A percentile compares a stretch with the other conserved stretches of the same genome.
phyloP scores from a whole-genome alignment of 495 filamentous ascomycete genomes.

The Mycothermus thermophilus region DNA sequence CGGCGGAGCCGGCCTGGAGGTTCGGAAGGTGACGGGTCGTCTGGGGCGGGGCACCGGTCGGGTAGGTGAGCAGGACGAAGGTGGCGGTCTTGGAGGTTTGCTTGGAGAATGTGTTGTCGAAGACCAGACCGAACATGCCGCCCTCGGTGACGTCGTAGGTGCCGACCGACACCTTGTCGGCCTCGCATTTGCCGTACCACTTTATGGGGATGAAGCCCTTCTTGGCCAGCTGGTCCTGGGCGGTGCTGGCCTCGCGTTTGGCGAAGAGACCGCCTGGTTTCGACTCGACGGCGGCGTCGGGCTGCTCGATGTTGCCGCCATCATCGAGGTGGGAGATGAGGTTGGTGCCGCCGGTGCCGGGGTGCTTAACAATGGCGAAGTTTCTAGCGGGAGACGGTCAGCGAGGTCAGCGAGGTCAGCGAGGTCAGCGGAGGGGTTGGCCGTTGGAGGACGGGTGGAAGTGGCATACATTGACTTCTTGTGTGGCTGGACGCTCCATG shows the following conservation, averaged over 20 bases:
- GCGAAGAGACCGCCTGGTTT: slow-evolving; percentile 23
- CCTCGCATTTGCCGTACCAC: slow-evolving; percentile 90
- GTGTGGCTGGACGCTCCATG: slow-evolving; percentile 93
- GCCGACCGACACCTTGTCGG: slow-evolving; percentile 87
- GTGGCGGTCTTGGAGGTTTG: slow-evolving; percentile 87
- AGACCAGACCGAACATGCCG: slow-evolving; percentile 91
- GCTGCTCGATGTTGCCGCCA: slow-evolving; percentile 26
- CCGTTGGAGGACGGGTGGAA: not conserved
- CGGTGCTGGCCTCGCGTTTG: slow-evolving; percentile 43
- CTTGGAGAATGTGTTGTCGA: slow-evolving; percentile 98
- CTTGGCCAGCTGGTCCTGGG: slow-evolving; percentile 65
- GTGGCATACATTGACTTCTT: slow-evolving; percentile 71
- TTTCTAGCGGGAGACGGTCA: slow-evolving; percentile 43
- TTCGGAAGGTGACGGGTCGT: slow-evolving; percentile 55
- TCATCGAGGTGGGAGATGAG: slow-evolving; percentile 38
- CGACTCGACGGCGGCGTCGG: slow-evolving; percentile 28
- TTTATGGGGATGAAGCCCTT: slow-evolving; percentile 77
- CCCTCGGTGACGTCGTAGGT: slow-evolving; percentile 74
- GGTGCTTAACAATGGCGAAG: slow-evolving; percentile 95
- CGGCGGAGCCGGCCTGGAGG: slow-evolving; percentile 29
- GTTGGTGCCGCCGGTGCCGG: slow-evolving; percentile 49
- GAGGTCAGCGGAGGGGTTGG: not conserved
- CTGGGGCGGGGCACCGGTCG: slow-evolving; percentile 69
- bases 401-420: no score
- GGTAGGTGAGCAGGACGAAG: slow-evolving; percentile 86